These are phyloP conservation scores for Oldenlandia corymbosa DNA, from an alignment of 257 asterid genomes.

Conservation along the genomic window DNA sequence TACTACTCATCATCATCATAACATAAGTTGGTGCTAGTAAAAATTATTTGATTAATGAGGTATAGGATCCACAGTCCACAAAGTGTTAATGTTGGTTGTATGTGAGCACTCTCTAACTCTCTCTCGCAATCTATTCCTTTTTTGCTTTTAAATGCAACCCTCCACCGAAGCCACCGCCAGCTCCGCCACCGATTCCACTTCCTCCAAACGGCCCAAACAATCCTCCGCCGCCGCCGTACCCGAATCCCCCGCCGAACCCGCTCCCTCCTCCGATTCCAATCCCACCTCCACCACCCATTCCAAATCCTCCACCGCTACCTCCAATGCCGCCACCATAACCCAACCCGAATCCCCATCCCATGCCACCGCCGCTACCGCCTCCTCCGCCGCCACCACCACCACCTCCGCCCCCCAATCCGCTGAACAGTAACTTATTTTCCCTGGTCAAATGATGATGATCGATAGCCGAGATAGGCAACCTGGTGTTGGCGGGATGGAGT, in stretches of 20 bases:
- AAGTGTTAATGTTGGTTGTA: too few relatives aligned
- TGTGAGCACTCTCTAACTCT: too few relatives aligned
- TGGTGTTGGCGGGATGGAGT: neutral
- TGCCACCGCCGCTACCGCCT: neutral
- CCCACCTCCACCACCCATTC: slow-evolving; percentile 7
- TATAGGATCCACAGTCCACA: too few relatives aligned
- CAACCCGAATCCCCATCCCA: neutral
- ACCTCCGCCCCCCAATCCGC: neutral
- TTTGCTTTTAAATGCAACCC: neutral
- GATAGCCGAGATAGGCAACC: too few relatives aligned
- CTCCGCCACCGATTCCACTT: slow-evolving; percentile 4
- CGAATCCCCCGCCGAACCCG: slow-evolving; percentile 9
- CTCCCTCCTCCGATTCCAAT: neutral
- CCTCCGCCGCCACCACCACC: slow-evolving; percentile 5
- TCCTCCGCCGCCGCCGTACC: slow-evolving; percentile 9
- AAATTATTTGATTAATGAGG: too few relatives aligned
- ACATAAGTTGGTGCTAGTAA: too few relatives aligned
- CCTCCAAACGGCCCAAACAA: neutral
- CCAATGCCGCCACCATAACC: slow-evolving; percentile 5
- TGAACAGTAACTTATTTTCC: neutral
- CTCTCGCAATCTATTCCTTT: too few relatives aligned
- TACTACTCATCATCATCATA: too few relatives aligned
- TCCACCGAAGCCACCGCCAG: slow-evolving; percentile 9
- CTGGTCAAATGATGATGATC: too few relatives aligned
- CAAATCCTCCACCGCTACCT: neutral